These are phyloP conservation scores for Pythium dissotocum DNA, from an alignment of 352 stramenopile genomes.

Conservation along the genomic window DNA sequence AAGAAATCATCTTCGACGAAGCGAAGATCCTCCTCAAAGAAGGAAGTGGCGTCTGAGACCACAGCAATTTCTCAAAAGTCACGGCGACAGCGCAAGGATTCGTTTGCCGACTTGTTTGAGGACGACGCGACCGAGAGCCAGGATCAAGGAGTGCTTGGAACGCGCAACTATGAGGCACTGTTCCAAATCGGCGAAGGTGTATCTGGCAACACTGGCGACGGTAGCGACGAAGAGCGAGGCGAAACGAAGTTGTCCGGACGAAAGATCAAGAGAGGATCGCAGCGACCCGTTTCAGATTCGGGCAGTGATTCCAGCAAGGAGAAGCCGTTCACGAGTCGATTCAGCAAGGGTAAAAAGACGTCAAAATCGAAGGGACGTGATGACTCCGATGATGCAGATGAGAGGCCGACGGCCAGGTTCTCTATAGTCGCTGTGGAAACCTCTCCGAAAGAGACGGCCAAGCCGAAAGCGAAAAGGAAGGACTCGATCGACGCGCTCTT, in stretches of 20 bases:
- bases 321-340: background rate
- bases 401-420: background rate
- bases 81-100: conserved; percentile 50
- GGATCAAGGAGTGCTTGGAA: conserved; percentile 26
- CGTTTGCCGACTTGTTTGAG: conserved; percentile 77
- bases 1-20: conserved; percentile 20
- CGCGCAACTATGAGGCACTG: conserved; percentile 55
- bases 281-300: background rate
- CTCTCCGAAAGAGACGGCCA: background rate
- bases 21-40: conserved; percentile 11
- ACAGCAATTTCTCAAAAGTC: background rate
- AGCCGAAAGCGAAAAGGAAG: conserved; percentile 19
- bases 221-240: conserved; percentile 23
- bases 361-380: conserved; percentile 1
- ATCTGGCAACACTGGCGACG: background rate
- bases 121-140: conserved; percentile 31
- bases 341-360: background rate
- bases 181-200: conserved; percentile 40
- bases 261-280: conserved; percentile 6
- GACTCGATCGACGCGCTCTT: conserved; percentile 77
- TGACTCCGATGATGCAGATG: background rate
- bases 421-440: background rate
- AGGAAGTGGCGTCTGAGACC: conserved; percentile 14
- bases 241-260: conserved; percentile 18
- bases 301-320: background rate